Percentiles rank a stretch among this genome's conserved stretches.
Evolutionary conservation across 2,329 filamentous ascomycete genomes (phyloP).

Genomic region (Exophiala mesophila): DNA sequence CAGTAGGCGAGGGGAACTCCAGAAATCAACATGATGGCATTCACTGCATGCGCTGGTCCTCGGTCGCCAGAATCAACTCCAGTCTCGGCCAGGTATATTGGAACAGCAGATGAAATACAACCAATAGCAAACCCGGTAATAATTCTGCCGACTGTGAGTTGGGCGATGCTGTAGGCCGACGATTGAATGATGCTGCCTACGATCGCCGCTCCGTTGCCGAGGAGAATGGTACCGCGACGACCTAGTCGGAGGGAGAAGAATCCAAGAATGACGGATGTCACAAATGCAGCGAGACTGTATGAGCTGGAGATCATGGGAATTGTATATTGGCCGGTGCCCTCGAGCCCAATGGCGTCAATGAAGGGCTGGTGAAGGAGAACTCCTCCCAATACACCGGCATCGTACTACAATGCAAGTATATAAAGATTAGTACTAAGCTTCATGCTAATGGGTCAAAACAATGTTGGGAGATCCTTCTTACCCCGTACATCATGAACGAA

Average conservation of each 20-base stretch:
- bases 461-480: constrained; percentile 1
- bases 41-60: constrained; percentile 28
- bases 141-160: constrained; percentile 24
- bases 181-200: constrained; percentile 31
- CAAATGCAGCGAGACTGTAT: constrained; percentile 17
- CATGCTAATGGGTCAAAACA: not conserved
- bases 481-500: constrained; percentile 33
- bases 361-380: constrained; percentile 30
- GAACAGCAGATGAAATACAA: constrained; percentile 29
- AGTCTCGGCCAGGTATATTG: constrained; percentile 32
- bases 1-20: constrained; percentile 31
- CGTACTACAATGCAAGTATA: constrained; percentile 21
- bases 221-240: constrained; percentile 29
- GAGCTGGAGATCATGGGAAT: constrained; percentile 31
- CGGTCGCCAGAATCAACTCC: constrained; percentile 27
- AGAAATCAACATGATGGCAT: constrained; percentile 29
- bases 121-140: constrained; percentile 31
- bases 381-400: constrained; percentile 34
- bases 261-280: constrained; percentile 28
- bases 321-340: constrained; percentile 15
- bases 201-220: constrained; percentile 27
- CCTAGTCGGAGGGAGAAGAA: constrained; percentile 27
- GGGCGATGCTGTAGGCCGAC: constrained; percentile 28
- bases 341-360: constrained; percentile 29
- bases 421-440: not conserved